A percentile compares a stretch with the other conserved stretches of the same genome.
Conservation (phyloP, 257 asterid genomes). For the Nicotiana paniculata region DNA sequence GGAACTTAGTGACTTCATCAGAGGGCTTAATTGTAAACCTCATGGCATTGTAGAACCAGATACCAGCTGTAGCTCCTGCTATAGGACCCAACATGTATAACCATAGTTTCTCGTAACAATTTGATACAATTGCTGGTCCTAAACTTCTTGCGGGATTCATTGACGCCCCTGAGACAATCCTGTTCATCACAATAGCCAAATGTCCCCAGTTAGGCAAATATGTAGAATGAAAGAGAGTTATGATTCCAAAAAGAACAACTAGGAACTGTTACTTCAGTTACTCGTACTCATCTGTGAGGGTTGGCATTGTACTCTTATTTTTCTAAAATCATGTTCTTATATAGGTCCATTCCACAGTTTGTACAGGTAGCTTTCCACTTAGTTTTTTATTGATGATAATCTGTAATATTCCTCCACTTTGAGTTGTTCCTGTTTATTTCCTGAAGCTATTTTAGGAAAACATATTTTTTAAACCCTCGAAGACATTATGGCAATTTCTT, state of each 20-base stretch:
- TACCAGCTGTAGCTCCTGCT: slow-evolving; percentile 32
- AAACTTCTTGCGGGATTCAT: slow-evolving; percentile 36
- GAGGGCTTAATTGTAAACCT: slow-evolving; percentile 15
- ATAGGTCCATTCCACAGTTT: not conserved
- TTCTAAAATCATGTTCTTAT: not conserved
- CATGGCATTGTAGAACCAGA: slow-evolving; percentile 26
- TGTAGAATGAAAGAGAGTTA: not conserved
- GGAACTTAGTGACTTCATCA: slow-evolving; percentile 8
- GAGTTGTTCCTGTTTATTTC: not conserved
- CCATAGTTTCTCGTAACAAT: slow-evolving; percentile 20
- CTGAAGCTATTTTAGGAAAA: not conserved
- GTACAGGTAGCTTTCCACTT: not conserved
- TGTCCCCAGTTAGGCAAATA: not conserved
- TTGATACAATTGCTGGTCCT: slow-evolving; percentile 28
- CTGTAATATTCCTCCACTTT: not conserved
- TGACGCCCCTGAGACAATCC: slow-evolving; percentile 31
- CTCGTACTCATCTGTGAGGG: not conserved
- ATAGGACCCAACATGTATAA: slow-evolving; percentile 26
- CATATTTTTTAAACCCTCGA: not conserved
- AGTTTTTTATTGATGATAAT: not conserved
- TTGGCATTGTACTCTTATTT: not conserved
- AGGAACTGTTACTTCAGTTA: not conserved
- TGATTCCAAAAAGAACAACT: not conserved
- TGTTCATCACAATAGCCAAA: slow-evolving; percentile 9
- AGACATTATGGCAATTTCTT: not conserved